phyloP scores from a whole-genome alignment of 2,329 filamentous ascomycete genomes.

The Purpureocillium lavendulum region DNA sequence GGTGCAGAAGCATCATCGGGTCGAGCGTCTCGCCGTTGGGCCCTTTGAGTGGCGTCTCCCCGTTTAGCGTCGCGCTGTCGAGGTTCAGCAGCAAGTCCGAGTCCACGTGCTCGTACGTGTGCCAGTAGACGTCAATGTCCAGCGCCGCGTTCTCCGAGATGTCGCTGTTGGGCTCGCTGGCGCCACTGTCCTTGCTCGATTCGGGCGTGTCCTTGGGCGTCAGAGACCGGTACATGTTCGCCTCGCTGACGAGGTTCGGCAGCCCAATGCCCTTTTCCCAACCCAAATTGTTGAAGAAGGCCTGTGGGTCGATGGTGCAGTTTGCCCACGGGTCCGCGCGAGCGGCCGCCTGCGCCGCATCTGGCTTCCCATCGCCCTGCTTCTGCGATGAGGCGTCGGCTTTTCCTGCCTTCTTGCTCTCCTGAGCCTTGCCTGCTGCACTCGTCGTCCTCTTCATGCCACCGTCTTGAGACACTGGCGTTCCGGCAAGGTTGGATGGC shows the following conservation, averaged over 20 bases:
- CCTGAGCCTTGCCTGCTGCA: slow-evolving; percentile 30
- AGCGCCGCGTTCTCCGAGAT: slow-evolving; percentile 46
- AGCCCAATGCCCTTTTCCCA: slow-evolving; percentile 20
- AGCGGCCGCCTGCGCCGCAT: slow-evolving; percentile 9
- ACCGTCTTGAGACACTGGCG: slow-evolving; percentile 42
- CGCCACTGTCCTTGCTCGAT: slow-evolving; percentile 51
- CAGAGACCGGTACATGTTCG: slow-evolving; percentile 43
- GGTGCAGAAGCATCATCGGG: slow-evolving; percentile 18
- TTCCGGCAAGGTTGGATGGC: slow-evolving; percentile 31
- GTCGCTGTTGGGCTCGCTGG: slow-evolving; percentile 54
- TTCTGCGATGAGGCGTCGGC: slow-evolving; percentile 18
- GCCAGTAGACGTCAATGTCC: slow-evolving; percentile 46
- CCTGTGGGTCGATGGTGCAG: slow-evolving; percentile 44
- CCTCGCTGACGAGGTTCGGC: slow-evolving; percentile 42
- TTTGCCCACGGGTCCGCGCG: slow-evolving; percentile 25
- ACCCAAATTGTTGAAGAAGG: slow-evolving; percentile 23
- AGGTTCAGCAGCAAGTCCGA: slow-evolving; percentile 35
- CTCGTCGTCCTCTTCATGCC: slow-evolving; percentile 44
- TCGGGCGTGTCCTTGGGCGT: slow-evolving; percentile 58
- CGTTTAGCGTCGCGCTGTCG: slow-evolving; percentile 21
- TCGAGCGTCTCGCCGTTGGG: slow-evolving; percentile 12
- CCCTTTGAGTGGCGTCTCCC: slow-evolving; percentile 15
- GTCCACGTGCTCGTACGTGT: slow-evolving; percentile 40
- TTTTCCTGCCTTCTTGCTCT: slow-evolving; percentile 22
- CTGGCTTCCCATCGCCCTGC: slow-evolving; percentile 18